Evolutionary conservation across 345 rosid species (phyloP).

Genomic region (Hibiscus trionum): DNA sequence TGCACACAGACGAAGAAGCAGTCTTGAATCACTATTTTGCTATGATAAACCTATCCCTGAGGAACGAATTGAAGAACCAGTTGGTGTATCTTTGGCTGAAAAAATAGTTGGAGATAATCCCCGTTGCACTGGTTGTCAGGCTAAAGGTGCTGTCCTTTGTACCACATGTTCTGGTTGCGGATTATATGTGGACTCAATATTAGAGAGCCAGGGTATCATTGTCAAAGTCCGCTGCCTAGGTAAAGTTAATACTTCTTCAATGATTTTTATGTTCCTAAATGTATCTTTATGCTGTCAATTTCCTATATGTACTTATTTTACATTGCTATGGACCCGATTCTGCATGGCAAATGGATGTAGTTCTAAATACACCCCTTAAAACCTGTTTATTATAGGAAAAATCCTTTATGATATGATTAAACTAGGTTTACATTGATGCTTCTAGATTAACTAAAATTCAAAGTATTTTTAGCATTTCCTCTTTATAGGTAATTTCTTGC

Average conservation of each 20-base stretch:
- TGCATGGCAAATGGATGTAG: neutral
- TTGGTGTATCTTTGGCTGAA: slow-evolving; percentile 58
- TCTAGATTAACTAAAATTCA: too few relatives aligned
- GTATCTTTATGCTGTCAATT: neutral
- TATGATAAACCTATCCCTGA: slow-evolving; percentile 78
- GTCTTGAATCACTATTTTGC: slow-evolving; percentile 66
- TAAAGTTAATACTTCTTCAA: slow-evolving; percentile 17
- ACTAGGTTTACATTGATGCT: too few relatives aligned
- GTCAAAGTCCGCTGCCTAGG: slow-evolving; percentile 96
- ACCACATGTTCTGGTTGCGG: slow-evolving; percentile 82
- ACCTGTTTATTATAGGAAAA: neutral
- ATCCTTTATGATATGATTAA: too few relatives aligned
- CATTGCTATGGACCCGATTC: neutral
- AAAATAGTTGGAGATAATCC: slow-evolving; percentile 60
- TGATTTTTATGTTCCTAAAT: neutral
- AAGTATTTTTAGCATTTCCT: too few relatives aligned
- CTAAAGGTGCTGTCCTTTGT: slow-evolving; percentile 89
- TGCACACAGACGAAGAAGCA: slow-evolving; percentile 38
- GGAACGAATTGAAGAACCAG: slow-evolving; percentile 74
- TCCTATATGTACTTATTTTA: neutral
- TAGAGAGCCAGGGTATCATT: slow-evolving; percentile 98
- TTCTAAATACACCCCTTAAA: neutral
- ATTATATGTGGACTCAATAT: slow-evolving; percentile 68
- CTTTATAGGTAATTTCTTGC: too few relatives aligned
- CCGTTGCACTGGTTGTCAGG: slow-evolving; percentile 58